Evolutionary conservation across 768 basidiomycete genomes (phyloP).

Genomic region (Peribolospora baueri): DNA sequence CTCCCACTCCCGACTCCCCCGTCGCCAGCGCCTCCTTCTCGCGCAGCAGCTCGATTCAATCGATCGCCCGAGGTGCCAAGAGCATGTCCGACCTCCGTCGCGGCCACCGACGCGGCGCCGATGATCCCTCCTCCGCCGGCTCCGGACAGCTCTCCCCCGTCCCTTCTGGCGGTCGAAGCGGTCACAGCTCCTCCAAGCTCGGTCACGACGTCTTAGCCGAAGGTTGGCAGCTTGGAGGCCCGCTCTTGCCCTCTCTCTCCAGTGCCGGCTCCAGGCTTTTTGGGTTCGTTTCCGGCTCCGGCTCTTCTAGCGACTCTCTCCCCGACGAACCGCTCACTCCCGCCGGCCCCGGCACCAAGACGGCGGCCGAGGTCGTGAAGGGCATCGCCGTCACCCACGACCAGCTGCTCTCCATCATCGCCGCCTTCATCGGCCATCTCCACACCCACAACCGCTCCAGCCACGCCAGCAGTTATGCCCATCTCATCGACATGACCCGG

Average conservation of each 20-base stretch:
- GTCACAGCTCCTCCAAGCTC: conserved; percentile 5
- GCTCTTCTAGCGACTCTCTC: conserved; percentile 37
- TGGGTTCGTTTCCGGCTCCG: conserved; percentile 18
- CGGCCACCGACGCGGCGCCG: neutral
- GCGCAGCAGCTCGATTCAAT: neutral
- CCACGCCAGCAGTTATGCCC: conserved; percentile 78
- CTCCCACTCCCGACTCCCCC: neutral
- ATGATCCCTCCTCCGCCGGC: neutral
- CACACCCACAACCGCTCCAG: conserved; percentile 74
- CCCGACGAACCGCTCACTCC: too few species aligned
- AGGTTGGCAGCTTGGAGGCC: neutral
- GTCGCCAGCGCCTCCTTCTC: neutral
- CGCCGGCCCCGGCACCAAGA: neutral
- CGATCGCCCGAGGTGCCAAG: neutral
- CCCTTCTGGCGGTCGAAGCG: neutral
- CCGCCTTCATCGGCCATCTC: conserved; percentile 90
- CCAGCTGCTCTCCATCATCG: conserved; percentile 72
- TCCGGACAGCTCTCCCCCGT: neutral
- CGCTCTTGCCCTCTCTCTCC: too few species aligned
- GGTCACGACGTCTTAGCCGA: neutral
- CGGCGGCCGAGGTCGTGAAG: neutral
- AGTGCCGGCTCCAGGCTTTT: too few species aligned
- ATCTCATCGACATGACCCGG: conserved; percentile 80
- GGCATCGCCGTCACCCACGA: conserved; percentile 37
- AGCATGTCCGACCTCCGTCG: conserved; percentile 3